Conservation (phyloP, 345 rosid species). For the Diplotaxis tenuifolia region DNA sequence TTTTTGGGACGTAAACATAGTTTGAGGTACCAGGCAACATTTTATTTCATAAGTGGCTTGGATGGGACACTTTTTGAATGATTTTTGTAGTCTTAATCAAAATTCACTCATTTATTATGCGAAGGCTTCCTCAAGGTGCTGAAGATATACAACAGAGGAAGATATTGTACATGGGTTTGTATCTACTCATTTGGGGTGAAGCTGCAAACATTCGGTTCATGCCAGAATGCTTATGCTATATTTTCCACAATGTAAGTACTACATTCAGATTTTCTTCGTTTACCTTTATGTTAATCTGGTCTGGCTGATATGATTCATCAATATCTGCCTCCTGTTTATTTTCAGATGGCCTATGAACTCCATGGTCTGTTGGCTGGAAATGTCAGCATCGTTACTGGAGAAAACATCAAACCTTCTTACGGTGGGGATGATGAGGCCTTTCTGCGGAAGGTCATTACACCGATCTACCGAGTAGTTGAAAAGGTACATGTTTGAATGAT, state of each 20-base stretch:
- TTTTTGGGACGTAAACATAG: conserved; percentile 93
- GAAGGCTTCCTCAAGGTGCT: conserved; percentile 88
- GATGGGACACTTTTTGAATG: conserved; percentile 9
- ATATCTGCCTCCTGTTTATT: conserved; percentile 8
- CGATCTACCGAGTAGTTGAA: conserved; percentile 72
- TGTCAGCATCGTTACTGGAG: conserved; percentile 97
- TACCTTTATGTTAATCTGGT: not conserved
- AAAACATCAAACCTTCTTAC: conserved; percentile 95
- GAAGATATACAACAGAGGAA: conserved; percentile 91
- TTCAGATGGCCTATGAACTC: conserved; percentile 98
- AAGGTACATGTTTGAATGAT: conserved; percentile 50
- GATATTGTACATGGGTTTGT: conserved; percentile 88
- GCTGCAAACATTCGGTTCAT: conserved; percentile 94
- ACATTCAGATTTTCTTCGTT: conserved; percentile 14
- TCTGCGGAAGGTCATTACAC: conserved; percentile 87
- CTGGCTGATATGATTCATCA: not conserved
- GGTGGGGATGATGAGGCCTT: conserved; percentile 98
- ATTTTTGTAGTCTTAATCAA: conserved; percentile 17
- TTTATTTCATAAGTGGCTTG: conserved; percentile 1
- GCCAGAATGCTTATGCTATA: conserved; percentile 94
- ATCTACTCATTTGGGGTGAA: conserved; percentile 97
- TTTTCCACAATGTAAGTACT: conserved; percentile 84
- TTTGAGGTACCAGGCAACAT: conserved; percentile 54
- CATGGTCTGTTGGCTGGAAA: conserved; percentile 96
- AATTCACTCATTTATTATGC: conserved; percentile 12